A percentile compares a stretch with the other conserved stretches of the same genome.
phyloP scores from a whole-genome alignment of 2,329 filamentous ascomycete genomes.

The Hirsutella minnesotensis region DNA sequence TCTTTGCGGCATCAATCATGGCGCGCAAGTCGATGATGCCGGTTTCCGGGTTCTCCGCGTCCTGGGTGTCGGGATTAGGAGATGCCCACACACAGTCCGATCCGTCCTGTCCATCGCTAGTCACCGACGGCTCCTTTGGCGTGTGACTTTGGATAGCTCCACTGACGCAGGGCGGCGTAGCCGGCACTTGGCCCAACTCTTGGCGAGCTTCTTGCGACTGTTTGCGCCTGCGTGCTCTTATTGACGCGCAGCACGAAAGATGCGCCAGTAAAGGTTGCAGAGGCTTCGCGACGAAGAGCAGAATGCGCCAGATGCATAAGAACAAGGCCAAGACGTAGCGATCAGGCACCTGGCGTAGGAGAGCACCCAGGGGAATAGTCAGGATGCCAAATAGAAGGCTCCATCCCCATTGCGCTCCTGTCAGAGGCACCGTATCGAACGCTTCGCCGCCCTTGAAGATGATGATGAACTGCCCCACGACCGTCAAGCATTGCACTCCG shows the following conservation, averaged over 20 bases:
- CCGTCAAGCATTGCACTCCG: constrained; percentile 52
- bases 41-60: constrained; percentile 5
- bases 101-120: not conserved
- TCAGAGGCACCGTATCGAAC: constrained; percentile 49
- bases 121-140: not conserved
- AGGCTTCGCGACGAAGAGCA: constrained; percentile 9
- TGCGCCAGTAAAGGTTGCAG: constrained; percentile 6
- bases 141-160: not conserved
- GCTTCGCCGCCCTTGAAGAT: constrained; percentile 58
- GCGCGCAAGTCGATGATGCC: constrained; percentile 16
- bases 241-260: constrained; percentile 11
- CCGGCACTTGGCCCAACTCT: constrained; percentile 16
- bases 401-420: constrained; percentile 57
- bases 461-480: constrained; percentile 60
- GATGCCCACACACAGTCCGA: not conserved
- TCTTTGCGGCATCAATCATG: constrained; percentile 19
- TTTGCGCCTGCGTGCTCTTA: constrained; percentile 10
- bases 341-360: constrained; percentile 30
- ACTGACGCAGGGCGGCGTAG: constrained; percentile 3
- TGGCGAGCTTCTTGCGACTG: constrained; percentile 8
- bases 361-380: constrained; percentile 48
- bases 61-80: not conserved
- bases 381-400: constrained; percentile 56
- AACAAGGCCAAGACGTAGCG: constrained; percentile 17
- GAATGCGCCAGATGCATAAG: constrained; percentile 8